phyloP scores from a whole-genome alignment of 441 rosid genomes.

The Jatropha podagrica region DNA sequence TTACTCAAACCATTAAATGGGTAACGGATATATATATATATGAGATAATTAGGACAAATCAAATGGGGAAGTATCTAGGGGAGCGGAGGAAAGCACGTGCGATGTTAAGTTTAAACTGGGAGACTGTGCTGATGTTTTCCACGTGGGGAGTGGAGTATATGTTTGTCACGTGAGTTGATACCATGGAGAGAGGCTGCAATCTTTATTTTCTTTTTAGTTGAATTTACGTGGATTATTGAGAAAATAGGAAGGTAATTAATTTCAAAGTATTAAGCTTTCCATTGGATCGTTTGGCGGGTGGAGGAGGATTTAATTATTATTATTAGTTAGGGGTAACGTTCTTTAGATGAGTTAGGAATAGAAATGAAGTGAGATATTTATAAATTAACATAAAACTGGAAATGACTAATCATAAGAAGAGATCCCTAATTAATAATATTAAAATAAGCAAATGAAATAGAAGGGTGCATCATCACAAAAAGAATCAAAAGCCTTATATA shows the following conservation, averaged over 20 bases:
- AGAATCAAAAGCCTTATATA: neutral
- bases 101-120: neutral
- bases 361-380: neutral
- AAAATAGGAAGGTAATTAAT: neutral
- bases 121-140: too few relatives aligned
- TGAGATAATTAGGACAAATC: too few relatives aligned
- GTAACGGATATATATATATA: too few relatives aligned
- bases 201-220: too few relatives aligned
- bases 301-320: neutral
- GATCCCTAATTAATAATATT: neutral
- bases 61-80: constrained; percentile 1
- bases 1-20: too few relatives aligned
- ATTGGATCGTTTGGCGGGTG: neutral
- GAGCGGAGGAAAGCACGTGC: constrained; percentile 20
- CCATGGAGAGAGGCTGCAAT: neutral
- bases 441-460: neutral
- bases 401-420: neutral
- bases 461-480: neutral
- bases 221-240: too few relatives aligned
- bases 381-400: constrained; percentile 9
- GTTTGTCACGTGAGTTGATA: constrained; percentile 31
- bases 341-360: constrained; percentile 1
- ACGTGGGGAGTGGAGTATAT: too few relatives aligned
- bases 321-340: neutral
- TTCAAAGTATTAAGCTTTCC: neutral